A percentile compares a stretch with the other conserved stretches of the same genome.
Conservation (phyloP, 1,139 yeast species). For the Lodderomyces parapsilosis region DNA sequence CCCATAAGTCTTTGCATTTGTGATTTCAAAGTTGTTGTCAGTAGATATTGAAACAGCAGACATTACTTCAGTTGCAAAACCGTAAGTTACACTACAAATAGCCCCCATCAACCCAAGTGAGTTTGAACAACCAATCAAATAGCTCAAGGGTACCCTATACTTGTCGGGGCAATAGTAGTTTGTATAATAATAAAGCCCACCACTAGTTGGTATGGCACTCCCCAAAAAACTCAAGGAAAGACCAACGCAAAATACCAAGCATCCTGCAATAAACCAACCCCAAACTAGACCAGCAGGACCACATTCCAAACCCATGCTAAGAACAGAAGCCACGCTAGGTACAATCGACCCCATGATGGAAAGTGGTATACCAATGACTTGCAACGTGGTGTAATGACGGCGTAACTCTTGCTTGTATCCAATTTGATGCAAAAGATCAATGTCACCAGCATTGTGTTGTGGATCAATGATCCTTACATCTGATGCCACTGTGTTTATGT, state of each 20-base stretch:
- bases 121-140: constrained; percentile 45
- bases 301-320: constrained; percentile 38
- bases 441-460: constrained; percentile 32
- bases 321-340: constrained; percentile 25
- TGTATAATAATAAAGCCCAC: constrained; percentile 64
- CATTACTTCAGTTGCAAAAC: constrained; percentile 33
- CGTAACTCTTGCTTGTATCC: constrained; percentile 53
- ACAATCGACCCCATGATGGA: constrained; percentile 51
- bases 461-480: constrained; percentile 26
- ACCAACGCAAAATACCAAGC: constrained; percentile 59
- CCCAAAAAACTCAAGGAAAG: constrained; percentile 62
- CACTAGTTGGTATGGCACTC: constrained; percentile 67
- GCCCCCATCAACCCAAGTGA: constrained; percentile 35
- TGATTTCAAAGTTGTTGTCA: constrained; percentile 30
- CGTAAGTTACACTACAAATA: constrained; percentile 35
- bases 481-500: constrained; percentile 12
- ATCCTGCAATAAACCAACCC: constrained; percentile 67
- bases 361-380: constrained; percentile 52
- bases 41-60: constrained; percentile 29
- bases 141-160: constrained; percentile 31
- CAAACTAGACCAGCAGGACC: constrained; percentile 53
- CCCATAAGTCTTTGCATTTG: constrained; percentile 31
- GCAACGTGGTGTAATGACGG: constrained; percentile 45
- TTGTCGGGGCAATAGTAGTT: constrained; percentile 33
- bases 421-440: constrained; percentile 49